phyloP scores from a whole-genome alignment of 148 eudicot genomes.

The Hydrangea macrophylla region DNA sequence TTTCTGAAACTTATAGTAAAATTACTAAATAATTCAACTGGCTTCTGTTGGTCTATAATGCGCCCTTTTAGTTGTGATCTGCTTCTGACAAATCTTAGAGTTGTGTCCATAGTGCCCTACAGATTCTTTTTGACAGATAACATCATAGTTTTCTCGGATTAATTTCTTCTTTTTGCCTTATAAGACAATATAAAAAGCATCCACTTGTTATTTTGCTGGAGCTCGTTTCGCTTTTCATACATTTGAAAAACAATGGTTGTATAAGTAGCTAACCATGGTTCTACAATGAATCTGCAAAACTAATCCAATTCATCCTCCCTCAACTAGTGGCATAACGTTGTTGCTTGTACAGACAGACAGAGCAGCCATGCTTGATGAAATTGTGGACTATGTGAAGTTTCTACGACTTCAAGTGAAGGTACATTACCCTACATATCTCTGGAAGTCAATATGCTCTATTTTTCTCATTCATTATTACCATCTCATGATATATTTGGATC shows the following conservation, averaged over 20 bases:
- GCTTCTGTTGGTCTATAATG: too few species aligned
- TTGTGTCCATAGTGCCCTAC: too few species aligned
- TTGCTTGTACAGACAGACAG: constrained; percentile 53
- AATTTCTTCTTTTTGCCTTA: neutral
- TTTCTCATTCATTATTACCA: neutral
- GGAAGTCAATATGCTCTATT: constrained; percentile 8
- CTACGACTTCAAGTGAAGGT: constrained; percentile 71
- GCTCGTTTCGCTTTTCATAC: neutral
- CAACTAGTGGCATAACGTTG: neutral
- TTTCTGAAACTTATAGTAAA: neutral
- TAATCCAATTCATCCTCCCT: neutral
- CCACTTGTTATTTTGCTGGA: neutral
- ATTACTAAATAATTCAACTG: too few species aligned
- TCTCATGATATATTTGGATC: too few species aligned
- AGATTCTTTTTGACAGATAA: too few species aligned
- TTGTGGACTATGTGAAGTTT: constrained; percentile 69
- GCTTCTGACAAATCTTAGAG: too few species aligned
- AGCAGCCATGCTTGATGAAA: constrained; percentile 72
- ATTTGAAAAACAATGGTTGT: neutral
- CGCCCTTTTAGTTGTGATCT: too few species aligned
- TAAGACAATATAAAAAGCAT: neutral
- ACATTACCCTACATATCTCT: constrained; percentile 10
- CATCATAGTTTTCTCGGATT: too few species aligned
- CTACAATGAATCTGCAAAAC: neutral
- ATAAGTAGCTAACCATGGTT: neutral